Conservation (phyloP, 768 basidiomycete species). For the Lactarius akahatsu region DNA sequence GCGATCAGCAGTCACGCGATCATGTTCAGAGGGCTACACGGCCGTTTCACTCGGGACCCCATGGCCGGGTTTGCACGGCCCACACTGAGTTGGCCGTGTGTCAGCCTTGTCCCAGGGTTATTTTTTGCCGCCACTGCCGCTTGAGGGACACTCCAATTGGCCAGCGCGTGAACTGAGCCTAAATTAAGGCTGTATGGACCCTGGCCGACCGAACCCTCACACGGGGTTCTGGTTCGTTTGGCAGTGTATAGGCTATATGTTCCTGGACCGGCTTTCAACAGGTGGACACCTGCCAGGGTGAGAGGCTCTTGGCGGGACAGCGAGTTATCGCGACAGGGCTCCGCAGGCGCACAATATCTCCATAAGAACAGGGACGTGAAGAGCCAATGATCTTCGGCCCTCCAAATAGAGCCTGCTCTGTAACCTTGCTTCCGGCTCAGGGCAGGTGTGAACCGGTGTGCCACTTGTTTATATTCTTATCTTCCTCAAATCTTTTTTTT, state of each 20-base stretch:
- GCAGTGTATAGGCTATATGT: background rate
- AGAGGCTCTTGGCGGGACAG: background rate
- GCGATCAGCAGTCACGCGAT: background rate
- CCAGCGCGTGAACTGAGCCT: too few relatives aligned
- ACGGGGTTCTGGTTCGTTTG: too few relatives aligned
- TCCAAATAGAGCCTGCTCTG: background rate
- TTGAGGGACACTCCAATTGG: too few relatives aligned
- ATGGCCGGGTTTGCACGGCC: too few relatives aligned
- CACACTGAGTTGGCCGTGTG: too few relatives aligned
- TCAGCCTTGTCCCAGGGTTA: too few relatives aligned
- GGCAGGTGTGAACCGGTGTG: background rate
- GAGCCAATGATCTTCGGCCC: background rate
- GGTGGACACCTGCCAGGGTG: background rate
- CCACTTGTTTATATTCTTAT: background rate
- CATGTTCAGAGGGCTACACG: background rate
- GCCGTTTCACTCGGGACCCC: too few relatives aligned
- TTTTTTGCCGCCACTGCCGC: too few relatives aligned
- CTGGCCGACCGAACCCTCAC: too few relatives aligned
- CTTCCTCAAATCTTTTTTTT: background rate
- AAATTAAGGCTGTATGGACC: too few relatives aligned
- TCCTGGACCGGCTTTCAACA: background rate
- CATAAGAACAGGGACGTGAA: background rate
- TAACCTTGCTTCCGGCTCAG: background rate
- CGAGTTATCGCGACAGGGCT: background rate
- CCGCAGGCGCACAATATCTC: background rate